Conservation (phyloP, 768 basidiomycete species). For the Boletus subparvulus region DNA sequence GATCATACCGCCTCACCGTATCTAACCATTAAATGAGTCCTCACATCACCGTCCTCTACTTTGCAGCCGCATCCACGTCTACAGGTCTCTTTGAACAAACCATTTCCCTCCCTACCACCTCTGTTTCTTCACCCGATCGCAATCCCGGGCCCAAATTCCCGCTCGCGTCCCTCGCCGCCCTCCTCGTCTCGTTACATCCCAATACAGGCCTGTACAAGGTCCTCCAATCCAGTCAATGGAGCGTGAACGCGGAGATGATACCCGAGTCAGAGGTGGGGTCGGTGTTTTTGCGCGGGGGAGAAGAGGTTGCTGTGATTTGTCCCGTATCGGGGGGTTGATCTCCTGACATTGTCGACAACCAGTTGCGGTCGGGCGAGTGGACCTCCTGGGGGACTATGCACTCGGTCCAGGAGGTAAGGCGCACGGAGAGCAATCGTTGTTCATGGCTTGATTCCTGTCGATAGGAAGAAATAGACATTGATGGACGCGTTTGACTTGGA, state of each 20-base stretch:
- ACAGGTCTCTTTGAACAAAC: conserved; percentile 56
- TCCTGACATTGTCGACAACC: not conserved
- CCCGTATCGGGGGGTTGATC: conserved; percentile 75
- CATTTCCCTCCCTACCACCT: conserved; percentile 47
- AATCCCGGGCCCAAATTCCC: conserved; percentile 28
- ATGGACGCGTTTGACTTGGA: not conserved
- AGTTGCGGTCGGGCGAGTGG: no score
- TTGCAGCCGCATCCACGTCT: conserved; percentile 67
- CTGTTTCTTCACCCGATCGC: not conserved
- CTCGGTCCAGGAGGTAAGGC: not conserved
- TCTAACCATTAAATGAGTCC: not conserved
- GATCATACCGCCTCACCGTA: not conserved
- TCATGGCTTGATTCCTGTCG: no score
- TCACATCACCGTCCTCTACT: conserved; percentile 49
- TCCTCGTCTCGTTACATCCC: conserved; percentile 57
- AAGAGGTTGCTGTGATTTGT: conserved; percentile 78
- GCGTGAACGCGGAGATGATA: conserved; percentile 80
- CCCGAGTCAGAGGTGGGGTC: conserved; percentile 45
- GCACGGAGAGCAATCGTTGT: not conserved
- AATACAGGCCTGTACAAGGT: conserved; percentile 50
- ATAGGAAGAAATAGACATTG: not conserved
- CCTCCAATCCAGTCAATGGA: conserved; percentile 67
- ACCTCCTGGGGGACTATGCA: not conserved
- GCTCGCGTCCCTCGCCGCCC: conserved; percentile 48
- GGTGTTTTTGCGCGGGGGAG: conserved; percentile 59